Base-by-base conservation (phyloP, 371 early-diverging fungal species). In the Blastocladiella emersonii region DNA sequence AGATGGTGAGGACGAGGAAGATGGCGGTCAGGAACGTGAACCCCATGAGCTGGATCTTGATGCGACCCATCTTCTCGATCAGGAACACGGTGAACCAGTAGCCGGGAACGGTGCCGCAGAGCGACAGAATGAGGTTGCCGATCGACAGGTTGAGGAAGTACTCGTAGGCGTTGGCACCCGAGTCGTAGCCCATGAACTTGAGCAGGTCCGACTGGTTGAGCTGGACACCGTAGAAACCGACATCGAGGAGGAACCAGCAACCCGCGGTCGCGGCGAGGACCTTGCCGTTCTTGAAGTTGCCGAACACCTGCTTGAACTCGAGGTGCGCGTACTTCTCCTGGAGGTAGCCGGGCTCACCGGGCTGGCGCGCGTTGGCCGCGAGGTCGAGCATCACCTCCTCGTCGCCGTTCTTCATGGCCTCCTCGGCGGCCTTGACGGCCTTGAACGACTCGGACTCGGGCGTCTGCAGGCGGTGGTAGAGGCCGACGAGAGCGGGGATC, bases 361-460 rank as follows among this genome's bases (percentile, higher is more conserved):
- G n/a, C n/a, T n/a, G n/a, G n/a, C n/a, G n/a, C n/a, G n/a, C n/a
- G n/a, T n/a, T n/a, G n/a, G n/a, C n/a, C n/a, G n/a, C n/a, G n/a
- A n/a, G n/a, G n/a, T n/a, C n/a, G n/a, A n/a, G n/a, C n/a, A n/a
- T n/a, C n/a, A n/a, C n/a, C n/a, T n/a, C n/a, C 25, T 53, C 61
- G 49, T 70, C 69, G 36, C 74, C 70, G 64, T 79, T 85, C 21
- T 68, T 70, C 55, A 80, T 78, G 56, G 88, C 86, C 63, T 76
- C 80, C 67, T 83, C 80, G 27, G 79, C 68, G 59, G 78, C 74
- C 66, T 87, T 79, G 59, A 88, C 83, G 67, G 91, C 87, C 39
- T 87, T 80, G 69, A 85, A 92, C 63, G 90, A 86, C 43, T 92
- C 92, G 43, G 94, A 89, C 75, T 94, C 94, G 36, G 91, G 90